Evolutionary conservation across 176 grass and related monocot species (phyloP).

Genomic region (Puccinellia tenuiflora): DNA sequence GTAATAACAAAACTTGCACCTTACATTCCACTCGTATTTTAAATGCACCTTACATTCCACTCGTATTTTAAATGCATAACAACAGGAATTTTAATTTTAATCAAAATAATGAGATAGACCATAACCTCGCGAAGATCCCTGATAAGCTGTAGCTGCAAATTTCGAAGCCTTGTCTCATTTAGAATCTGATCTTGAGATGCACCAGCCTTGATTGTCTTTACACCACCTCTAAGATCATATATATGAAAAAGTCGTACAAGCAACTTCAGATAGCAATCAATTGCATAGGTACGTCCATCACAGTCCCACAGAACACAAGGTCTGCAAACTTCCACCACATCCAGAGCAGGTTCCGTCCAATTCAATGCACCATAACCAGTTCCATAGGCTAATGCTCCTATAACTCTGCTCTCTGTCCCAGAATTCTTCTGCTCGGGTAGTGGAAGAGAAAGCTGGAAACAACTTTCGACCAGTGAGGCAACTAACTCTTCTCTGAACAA

Average conservation of each 20-base stretch:
- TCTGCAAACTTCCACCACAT: conserved; percentile 92
- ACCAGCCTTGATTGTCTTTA: conserved; percentile 90
- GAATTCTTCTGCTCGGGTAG: conserved; percentile 89
- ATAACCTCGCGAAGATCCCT: conserved; percentile 94
- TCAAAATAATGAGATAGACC: conserved; percentile 6
- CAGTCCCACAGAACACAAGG: conserved; percentile 99
- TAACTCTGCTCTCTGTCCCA: conserved; percentile 95
- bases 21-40: neutral
- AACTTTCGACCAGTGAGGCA: conserved; percentile 91
- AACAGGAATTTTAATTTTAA: neutral
- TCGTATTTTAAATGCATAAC: neutral
- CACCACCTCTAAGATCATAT: conserved; percentile 92
- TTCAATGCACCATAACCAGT: conserved; percentile 96
- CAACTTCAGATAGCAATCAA: conserved; percentile 94
- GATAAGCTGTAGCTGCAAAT: conserved; percentile 93
- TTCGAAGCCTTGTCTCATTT: conserved; percentile 94
- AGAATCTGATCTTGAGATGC: conserved; percentile 98
- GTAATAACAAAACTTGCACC: neutral
- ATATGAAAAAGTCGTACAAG: conserved; percentile 95
- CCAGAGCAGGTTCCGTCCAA: conserved; percentile 96
- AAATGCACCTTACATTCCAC: neutral
- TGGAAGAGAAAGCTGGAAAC: conserved; percentile 96
- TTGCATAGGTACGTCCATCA: conserved; percentile 78
- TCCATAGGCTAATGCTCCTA: conserved; percentile 97
- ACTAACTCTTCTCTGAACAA: conserved; percentile 96